Evolutionary conservation across 2,329 filamentous ascomycete species (phyloP).

Genomic region (Fusarium paranaense): DNA sequence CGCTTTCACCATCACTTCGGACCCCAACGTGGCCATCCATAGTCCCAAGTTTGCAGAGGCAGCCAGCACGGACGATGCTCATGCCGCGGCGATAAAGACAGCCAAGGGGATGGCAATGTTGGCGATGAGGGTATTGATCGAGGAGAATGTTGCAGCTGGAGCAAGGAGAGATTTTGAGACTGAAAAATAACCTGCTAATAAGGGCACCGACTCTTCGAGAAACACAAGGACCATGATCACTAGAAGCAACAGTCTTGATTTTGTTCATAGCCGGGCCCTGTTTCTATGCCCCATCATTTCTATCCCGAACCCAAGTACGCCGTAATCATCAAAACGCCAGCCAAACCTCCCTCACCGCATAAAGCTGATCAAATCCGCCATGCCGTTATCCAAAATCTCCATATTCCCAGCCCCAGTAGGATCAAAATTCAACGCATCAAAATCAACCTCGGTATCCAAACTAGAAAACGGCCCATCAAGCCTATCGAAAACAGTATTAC

Average conservation of each 20-base stretch:
- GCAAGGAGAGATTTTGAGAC: slow-evolving; percentile 34
- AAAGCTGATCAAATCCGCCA: slow-evolving; percentile 10
- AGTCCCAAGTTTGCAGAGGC: slow-evolving; percentile 57
- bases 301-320: neutral
- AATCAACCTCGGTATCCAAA: neutral
- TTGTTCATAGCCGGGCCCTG: neutral
- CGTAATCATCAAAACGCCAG: neutral
- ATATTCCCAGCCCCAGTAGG: slow-evolving; percentile 5
- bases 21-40: slow-evolving; percentile 51
- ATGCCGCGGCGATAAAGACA: slow-evolving; percentile 55
- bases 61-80: slow-evolving; percentile 54
- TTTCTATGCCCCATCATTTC: neutral
- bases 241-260: neutral
- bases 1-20: slow-evolving; percentile 54
- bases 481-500: slow-evolving; percentile 14
- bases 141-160: slow-evolving; percentile 32
- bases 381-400: neutral
- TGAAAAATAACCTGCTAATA: neutral
- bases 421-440: slow-evolving; percentile 15
- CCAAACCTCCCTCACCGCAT: neutral
- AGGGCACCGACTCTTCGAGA: neutral
- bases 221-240: neutral
- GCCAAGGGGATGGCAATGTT: slow-evolving; percentile 58
- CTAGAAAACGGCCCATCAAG: slow-evolving; percentile 22
- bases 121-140: slow-evolving; percentile 47